Base-by-base conservation (phyloP, 768 basidiomycete species). In the Fomitopsis serialis region DNA sequence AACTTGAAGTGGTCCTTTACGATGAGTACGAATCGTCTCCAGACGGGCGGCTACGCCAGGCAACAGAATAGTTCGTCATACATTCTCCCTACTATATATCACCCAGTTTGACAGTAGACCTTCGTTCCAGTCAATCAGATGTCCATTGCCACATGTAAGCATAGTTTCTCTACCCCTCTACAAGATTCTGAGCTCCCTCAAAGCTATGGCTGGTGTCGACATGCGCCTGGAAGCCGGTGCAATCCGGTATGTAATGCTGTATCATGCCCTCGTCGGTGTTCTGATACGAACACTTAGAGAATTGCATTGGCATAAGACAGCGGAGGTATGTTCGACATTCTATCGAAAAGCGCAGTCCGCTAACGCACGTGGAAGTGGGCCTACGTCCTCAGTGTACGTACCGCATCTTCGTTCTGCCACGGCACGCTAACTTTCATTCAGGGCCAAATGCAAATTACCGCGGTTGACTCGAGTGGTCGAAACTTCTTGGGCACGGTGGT, bases 1-100 rank as follows among this genome's bases (percentile, higher is more conserved):
- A 84, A 84, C 58, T 73, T 73, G 54, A 85, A 85, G 60, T 86
- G 85, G 85, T 77, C 83, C 0, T 82, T 84, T 61, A 70, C 77
- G 44, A 63, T 82, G 22, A 84, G 82, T 55, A 81, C 82, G 61
- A 84, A 75, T 61, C 78, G 81, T 29, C 58, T 86, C 5, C 76
- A 77, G 49, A 71, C 73, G 5, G 85, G 83, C 19, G 85, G 85
- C 1, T 86, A 83, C 82, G 78, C 84, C 25, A 73, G 82, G 45
- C 74, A 82, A 61, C 77, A 84, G 62, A 86, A 81, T 56, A 54
- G 84, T 78, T 48, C 63, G 70, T 34, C 17, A 25, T 15, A 6
- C 2, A 12, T 15, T 24, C 29, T 37, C 11, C 13, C 48, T 29
- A 13, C 3, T 8, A 36, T 49, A 37, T 19, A 40, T 34, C 8